Conservation (phyloP, 2,329 filamentous ascomycete species). For the Aspergillus tubingensis region DNA sequence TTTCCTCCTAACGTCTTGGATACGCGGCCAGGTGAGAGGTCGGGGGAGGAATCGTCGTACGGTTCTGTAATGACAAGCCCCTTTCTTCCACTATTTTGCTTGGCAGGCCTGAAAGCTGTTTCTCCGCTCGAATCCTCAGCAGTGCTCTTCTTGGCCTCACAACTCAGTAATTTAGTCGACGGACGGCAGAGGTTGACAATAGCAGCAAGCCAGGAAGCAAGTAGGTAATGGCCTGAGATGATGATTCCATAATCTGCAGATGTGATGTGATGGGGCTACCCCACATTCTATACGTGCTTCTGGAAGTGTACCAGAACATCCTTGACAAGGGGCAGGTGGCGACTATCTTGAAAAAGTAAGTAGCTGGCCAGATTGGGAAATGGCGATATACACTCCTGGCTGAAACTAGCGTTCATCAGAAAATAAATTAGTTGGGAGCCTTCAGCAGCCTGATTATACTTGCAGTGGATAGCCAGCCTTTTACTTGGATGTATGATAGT, state of each 20-base stretch:
- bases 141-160: conserved; percentile 15
- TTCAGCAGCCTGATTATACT: too few relatives aligned
- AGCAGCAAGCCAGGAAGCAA: background rate
- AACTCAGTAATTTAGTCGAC: background rate
- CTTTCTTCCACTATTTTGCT: conserved; percentile 10
- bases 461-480: too few relatives aligned
- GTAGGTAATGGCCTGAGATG: background rate
- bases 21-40: background rate
- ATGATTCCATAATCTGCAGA: background rate
- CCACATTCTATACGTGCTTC: background rate
- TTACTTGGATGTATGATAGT: too few relatives aligned
- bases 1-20: background rate
- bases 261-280: background rate
- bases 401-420: background rate
- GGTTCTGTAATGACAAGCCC: background rate
- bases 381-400: background rate
- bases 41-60: background rate
- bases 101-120: conserved; percentile 17
- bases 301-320: background rate
- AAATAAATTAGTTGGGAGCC: too few relatives aligned
- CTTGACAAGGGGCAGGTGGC: background rate
- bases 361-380: background rate
- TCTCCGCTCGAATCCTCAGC: conserved; percentile 12
- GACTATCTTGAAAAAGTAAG: background rate
- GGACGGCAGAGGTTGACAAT: background rate